Evolutionary conservation across 2,329 filamentous ascomycete genomes (phyloP), one percentile per base, ranked within the genome.

Genomic region (Botrytis paeoniae): DNA sequence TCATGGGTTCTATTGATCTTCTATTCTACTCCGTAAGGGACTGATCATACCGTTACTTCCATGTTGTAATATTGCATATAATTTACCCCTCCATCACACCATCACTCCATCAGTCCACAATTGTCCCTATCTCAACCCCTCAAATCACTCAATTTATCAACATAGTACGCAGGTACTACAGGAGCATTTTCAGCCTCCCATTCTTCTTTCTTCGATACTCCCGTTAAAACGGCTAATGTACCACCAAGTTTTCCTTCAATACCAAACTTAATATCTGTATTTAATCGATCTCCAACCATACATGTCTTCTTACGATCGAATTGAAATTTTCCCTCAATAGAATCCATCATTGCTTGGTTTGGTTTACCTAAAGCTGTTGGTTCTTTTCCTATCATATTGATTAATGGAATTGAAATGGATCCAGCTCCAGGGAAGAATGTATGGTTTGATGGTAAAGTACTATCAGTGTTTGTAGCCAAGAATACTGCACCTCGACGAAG

Each of bases 271-370:
- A 99, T 98, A 83, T 99, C 96, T 0, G 96, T 99, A 82, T 98
- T 93, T 76, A 97, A 85, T 43, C 96, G 88, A 82, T 99, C 96
- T 10, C 96, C 96, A 61, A 99, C 89, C 96, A 99, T 99, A 83
- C 96, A 98, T 1, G 96, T 93, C 78, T 90, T 90, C 74, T 87
- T 89, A 54, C 95, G 89, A 81, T 98, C 91, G 71, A 99, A 92
- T 77, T 92, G 87, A 82, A 98, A 98, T 83, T 97, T 97, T 73
- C 95, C 95, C 85, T 98, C 95, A 73, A 99, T 92, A 4, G 96
- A 94, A 82, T 98, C 95, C 95, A 99, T 97, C 96, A 99, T 99
- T 6, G 95, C 95, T 85, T 97, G 94, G 81, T 94, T 97, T 4
- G 96, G 96, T 84, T 99, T 99, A 0, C 96, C 96, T 59, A 98